Evolutionary conservation across 2,329 filamentous ascomycete species (phyloP), one percentile per base, ranked within the genome.

Genomic region (Pseudogymnoascus sp.): DNA sequence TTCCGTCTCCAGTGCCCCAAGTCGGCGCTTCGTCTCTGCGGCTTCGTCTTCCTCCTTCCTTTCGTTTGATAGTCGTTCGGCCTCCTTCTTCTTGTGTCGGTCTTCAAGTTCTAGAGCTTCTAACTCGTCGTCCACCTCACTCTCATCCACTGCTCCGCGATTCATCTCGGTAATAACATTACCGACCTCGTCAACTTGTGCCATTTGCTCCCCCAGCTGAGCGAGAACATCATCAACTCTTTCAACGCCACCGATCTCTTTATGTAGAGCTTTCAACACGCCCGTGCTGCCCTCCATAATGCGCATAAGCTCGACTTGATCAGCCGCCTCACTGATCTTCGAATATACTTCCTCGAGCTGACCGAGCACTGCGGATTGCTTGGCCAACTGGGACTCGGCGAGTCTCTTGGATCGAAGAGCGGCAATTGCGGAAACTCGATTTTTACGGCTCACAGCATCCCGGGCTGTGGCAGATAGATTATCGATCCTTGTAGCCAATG

Each of bases 101-200:
- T 76, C 78, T 61, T 79, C 75, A 60, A 69, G 72, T 70, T 82
- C 86, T 76, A 99, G 77, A 3, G 81, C 86, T 66, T 89, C 88
- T 54, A 97, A 80, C 76, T 97, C 93, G 63, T 93, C 89, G 67
- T 97, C 92, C 61, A 97, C 84, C 72, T 95, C 92, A 17, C 71
- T 81, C 70, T 96, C 92, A 72, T 96, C 90, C 33, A 96, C 78
- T 11, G 75, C 77, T 10, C 76, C 79, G 47, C 70, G 67, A 3
- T 71, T 70, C 5, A 75, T 74, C 67, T 94, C 90, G 60, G 86
- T 85, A 64, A 97, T 81, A 40, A 93, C 86, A 61, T 81, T 84
- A 29, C 85, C 84, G 21, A 97, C 83, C 75, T 97, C 93, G 70
- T 97, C 92, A 24, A 88, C 85, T 68, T 88, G 85, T 59, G 77